Base-by-base conservation (phyloP, 192 early-diverging fungal genomes). In the Ramicandelaber brevisporus region DNA sequence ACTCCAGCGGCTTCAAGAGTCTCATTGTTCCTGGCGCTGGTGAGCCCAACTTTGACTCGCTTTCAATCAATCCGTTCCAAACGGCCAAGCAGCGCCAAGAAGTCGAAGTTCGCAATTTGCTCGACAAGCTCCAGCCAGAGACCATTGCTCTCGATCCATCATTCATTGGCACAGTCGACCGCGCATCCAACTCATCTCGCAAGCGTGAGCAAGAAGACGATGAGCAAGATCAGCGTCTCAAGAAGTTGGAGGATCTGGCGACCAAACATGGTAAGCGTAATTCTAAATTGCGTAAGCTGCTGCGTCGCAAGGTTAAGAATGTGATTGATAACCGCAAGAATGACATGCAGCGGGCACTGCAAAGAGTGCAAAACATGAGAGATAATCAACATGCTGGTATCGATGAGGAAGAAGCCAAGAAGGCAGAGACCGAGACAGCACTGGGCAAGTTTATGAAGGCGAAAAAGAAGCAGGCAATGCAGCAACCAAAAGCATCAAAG, bases 21-120 rank as follows among this genome's bases (percentile, higher is more conserved):
- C 44, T 96, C 13, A 59, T 89, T 6, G 61, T 96, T 4, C 90
- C 90, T 0, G 82, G 82, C 7, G 54, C 85, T n/a, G 90, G 90
- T 30, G 90, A 96, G 44, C 78, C 90, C 42, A 96, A 96, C 73
- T 85, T 78, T 58, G 90, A 96, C 53, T 71, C 75, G 2, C 41
- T 82, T 18, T 81, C 77, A 40, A 73, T 74, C 17, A 96, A 96
- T 53, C 85, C 83, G 10, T 92, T 61, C 68, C 70, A 88, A 50
- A 92, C 81, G 5, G 61, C 55, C 34, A 74, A 68, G 42, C 87
- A 92, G 49, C 57, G 85, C 30, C 75, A 75, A 39, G 80, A 89
- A 38, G 36, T 60, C 22, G 90, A 92, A 58, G 84, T 96, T 12
- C 73, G 76, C 34, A 38, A 43, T 45, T 52, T 96, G 17, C 37